These are phyloP conservation scores for Microsporum audouinii DNA, from an alignment of 2,329 filamentous ascomycete genomes.

Conservation along the genomic window DNA sequence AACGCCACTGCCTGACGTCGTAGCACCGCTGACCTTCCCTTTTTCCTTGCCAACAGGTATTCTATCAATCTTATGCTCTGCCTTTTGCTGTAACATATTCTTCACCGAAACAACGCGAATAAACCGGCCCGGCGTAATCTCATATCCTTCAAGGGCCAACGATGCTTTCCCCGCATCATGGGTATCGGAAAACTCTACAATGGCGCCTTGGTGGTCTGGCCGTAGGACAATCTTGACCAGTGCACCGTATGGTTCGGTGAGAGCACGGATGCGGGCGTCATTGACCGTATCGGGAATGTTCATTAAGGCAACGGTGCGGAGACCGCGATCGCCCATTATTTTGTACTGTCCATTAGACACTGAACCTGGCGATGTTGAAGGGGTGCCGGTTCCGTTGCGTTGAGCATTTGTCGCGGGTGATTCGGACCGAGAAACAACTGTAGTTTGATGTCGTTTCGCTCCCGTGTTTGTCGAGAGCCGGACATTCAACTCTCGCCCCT, in stretches of 20 bases:
- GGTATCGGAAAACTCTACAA: slow-evolving; percentile 66
- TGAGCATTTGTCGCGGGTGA: slow-evolving; percentile 25
- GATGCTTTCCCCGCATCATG: slow-evolving; percentile 54
- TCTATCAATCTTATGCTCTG: slow-evolving; percentile 32
- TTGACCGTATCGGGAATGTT: slow-evolving; percentile 88
- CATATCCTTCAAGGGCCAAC: slow-evolving; percentile 36
- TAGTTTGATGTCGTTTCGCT: slow-evolving; percentile 34
- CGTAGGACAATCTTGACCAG: slow-evolving; percentile 68
- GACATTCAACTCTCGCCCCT: slow-evolving; percentile 56
- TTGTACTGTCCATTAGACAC: slow-evolving; percentile 32
- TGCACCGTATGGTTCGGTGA: slow-evolving; percentile 59
- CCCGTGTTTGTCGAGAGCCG: slow-evolving; percentile 39
- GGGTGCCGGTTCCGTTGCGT: slow-evolving; percentile 20
- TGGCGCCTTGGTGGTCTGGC: slow-evolving; percentile 71
- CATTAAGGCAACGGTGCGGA: slow-evolving; percentile 68
- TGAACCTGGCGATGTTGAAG: slow-evolving; percentile 11
- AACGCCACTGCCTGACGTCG: not conserved
- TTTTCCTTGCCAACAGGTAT: slow-evolving; percentile 32
- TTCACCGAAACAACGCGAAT: slow-evolving; percentile 41
- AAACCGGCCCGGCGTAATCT: slow-evolving; percentile 34
- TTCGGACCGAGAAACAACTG: slow-evolving; percentile 32
- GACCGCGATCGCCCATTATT: slow-evolving; percentile 36
- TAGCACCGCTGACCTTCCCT: slow-evolving; percentile 18
- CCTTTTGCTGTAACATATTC: slow-evolving; percentile 38
- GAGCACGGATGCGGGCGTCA: slow-evolving; percentile 63